These are phyloP conservation scores for Xerocomellus dryophilus DNA, from an alignment of 768 basidiomycete genomes.

Conservation along the genomic window DNA sequence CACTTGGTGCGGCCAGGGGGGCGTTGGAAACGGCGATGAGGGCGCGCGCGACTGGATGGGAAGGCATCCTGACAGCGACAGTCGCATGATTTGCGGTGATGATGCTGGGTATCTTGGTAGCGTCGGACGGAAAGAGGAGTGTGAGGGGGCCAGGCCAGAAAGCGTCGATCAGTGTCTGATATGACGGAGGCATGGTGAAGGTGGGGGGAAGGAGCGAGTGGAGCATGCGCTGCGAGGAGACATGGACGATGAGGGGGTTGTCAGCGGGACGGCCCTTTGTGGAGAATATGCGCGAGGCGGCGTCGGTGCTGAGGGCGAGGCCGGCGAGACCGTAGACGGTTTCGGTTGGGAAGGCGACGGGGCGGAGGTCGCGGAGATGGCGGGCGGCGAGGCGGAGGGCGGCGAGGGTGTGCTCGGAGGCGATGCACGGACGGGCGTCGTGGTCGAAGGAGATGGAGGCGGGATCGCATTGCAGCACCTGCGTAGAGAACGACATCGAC, in stretches of 20 bases:
- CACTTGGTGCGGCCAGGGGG: conserved; percentile 92
- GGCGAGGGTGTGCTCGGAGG: conserved; percentile 47
- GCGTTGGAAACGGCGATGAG: conserved; percentile 71
- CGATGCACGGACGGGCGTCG: conserved; percentile 46
- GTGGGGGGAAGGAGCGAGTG: conserved; percentile 62
- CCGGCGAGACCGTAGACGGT: conserved; percentile 99
- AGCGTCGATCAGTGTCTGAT: conserved; percentile 68
- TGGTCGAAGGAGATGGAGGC: conserved; percentile 54
- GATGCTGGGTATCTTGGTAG: conserved; percentile 59
- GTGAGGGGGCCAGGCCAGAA: conserved; percentile 98
- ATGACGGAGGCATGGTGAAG: conserved; percentile 61
- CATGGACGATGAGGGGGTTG: conserved; percentile 96
- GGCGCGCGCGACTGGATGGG: conserved; percentile 88
- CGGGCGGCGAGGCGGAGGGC: conserved; percentile 56
- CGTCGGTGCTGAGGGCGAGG: conserved; percentile 60
- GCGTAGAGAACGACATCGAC: conserved; percentile 24
- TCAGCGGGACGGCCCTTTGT: conserved; percentile 92
- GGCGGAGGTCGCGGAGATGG: conserved; percentile 44
- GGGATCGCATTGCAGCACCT: conserved; percentile 61
- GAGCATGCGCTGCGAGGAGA: conserved; percentile 85
- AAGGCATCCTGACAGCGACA: conserved; percentile 91
- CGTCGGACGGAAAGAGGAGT: conserved; percentile 78
- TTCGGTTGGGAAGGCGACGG: conserved; percentile 93
- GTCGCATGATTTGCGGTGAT: conserved; percentile 79
- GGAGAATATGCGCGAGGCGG: conserved; percentile 72